These are phyloP conservation scores for Trametes meyenii DNA, from an alignment of 768 basidiomycete genomes.

Conservation along the genomic window DNA sequence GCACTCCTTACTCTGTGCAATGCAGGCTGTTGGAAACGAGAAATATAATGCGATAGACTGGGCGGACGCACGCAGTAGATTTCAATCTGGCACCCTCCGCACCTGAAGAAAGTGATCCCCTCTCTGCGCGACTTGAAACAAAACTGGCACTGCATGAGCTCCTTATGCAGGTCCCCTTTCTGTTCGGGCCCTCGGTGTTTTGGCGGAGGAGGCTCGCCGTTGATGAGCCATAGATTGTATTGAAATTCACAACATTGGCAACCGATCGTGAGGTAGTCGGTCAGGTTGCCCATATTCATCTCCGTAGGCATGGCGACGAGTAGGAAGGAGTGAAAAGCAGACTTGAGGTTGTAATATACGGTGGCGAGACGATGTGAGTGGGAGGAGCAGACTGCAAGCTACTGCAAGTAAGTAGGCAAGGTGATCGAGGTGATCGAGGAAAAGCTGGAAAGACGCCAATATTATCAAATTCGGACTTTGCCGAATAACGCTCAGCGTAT, in stretches of 20 bases:
- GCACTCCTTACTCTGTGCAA: slow-evolving; percentile 24
- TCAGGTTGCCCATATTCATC: slow-evolving; percentile 5
- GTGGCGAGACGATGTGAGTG: too few relatives aligned
- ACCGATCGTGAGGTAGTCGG: slow-evolving; percentile 10
- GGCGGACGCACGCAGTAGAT: slow-evolving; percentile 22
- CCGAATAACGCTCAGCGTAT: too few relatives aligned
- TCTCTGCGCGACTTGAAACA: slow-evolving; percentile 20
- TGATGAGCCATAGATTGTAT: slow-evolving; percentile 9
- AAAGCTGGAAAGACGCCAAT: too few relatives aligned
- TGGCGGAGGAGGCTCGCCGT: slow-evolving; percentile 1
- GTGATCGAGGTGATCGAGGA: too few relatives aligned
- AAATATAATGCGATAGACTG: background rate
- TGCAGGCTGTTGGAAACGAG: background rate
- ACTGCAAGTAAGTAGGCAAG: too few relatives aligned
- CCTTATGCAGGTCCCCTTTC: slow-evolving; percentile 9
- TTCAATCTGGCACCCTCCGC: slow-evolving; percentile 20
- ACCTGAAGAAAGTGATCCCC: slow-evolving; percentile 13
- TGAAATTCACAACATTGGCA: slow-evolving; percentile 7
- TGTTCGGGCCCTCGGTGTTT: slow-evolving; percentile 8
- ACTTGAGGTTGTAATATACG: too few relatives aligned
- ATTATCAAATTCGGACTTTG: too few relatives aligned
- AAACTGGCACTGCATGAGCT: slow-evolving; percentile 19
- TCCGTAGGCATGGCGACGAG: too few relatives aligned
- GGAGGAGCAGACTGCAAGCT: too few relatives aligned
- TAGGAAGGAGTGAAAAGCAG: too few relatives aligned